Conservation (phyloP, 2,329 filamentous ascomycete species). For the Malbranchea cinnamomea region DNA sequence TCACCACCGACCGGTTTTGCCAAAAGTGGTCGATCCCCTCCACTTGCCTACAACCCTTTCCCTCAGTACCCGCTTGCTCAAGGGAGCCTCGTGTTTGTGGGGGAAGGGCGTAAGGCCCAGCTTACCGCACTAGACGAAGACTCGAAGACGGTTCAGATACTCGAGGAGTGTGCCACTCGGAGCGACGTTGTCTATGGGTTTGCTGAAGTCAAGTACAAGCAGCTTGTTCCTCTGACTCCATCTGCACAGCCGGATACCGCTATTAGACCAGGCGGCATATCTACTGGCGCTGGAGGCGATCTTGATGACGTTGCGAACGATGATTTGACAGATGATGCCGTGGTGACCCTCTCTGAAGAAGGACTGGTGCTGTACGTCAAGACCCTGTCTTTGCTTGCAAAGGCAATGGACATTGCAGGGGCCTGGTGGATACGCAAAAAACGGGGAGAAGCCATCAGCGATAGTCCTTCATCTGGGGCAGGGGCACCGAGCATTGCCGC, state of each 20-base stretch:
- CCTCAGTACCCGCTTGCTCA: slow-evolving; percentile 66
- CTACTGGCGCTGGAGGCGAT: slow-evolving; percentile 19
- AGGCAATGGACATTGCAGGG: slow-evolving; percentile 89
- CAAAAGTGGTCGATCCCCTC: slow-evolving; percentile 32
- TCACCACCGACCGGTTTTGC: slow-evolving; percentile 33
- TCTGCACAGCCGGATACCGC: slow-evolving; percentile 34
- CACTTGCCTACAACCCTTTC: slow-evolving; percentile 49
- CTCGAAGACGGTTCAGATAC: slow-evolving; percentile 56
- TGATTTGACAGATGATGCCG: slow-evolving; percentile 69
- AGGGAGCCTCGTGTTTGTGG: slow-evolving; percentile 50
- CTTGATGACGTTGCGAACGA: slow-evolving; percentile 48
- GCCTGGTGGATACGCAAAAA: slow-evolving; percentile 78
- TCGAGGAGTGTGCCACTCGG: slow-evolving; percentile 82
- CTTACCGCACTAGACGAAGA: slow-evolving; percentile 65
- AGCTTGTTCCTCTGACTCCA: slow-evolving; percentile 78
- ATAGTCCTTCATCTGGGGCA: slow-evolving; percentile 28
- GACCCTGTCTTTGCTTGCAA: slow-evolving; percentile 72
- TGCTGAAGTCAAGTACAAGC: slow-evolving; percentile 95
- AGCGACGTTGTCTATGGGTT: slow-evolving; percentile 97
- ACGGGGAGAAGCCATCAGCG: slow-evolving; percentile 42
- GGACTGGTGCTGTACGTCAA: slow-evolving; percentile 94
- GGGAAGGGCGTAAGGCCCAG: slow-evolving; percentile 47
- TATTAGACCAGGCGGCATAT: slow-evolving; percentile 16
- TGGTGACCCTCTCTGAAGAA: slow-evolving; percentile 80
- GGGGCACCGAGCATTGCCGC: slow-evolving; percentile 37